A percentile compares a stretch with the other conserved stretches of the same genome.
phyloP scores from a whole-genome alignment of 169 alveolate species.

The Perkinsus olseni region DNA sequence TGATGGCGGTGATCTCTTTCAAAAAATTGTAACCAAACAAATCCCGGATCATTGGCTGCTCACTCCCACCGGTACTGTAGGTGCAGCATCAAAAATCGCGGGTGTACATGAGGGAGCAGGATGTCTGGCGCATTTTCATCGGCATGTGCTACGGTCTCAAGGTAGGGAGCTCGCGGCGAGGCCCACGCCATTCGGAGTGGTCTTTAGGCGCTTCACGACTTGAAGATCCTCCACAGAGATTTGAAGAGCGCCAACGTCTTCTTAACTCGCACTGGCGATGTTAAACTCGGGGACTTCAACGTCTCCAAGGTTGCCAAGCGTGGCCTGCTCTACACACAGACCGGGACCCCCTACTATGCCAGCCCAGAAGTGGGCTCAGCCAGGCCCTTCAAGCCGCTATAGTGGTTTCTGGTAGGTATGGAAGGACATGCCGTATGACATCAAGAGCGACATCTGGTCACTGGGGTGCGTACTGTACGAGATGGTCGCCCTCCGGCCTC shows the following conservation, averaged over 20 bases:
- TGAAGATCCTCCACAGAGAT: constrained; percentile 73
- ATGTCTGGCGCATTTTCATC: constrained; percentile 56
- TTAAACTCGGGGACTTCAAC: constrained; percentile 61
- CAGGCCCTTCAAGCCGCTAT: constrained; percentile 61
- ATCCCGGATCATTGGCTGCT: not conserved
- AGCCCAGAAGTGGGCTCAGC: constrained; percentile 75
- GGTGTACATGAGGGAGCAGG: constrained; percentile 47
- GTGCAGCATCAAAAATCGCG: constrained; percentile 47
- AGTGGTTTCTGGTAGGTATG: constrained; percentile 44
- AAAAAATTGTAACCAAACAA: constrained; percentile 37
- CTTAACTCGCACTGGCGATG: constrained; percentile 56
- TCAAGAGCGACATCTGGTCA: constrained; percentile 67
- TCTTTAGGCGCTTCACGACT: constrained; percentile 53
- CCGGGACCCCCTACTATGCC: constrained; percentile 85
- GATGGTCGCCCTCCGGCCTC: constrained; percentile 64
- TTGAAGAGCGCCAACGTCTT: constrained; percentile 78
- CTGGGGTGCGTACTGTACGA: constrained; percentile 72
- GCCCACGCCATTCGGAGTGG: not conserved
- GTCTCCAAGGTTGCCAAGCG: constrained; percentile 68
- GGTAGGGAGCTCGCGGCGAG: not conserved
- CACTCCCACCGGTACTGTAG: not conserved
- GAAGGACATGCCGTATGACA: constrained; percentile 68
- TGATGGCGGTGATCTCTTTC: constrained; percentile 71
- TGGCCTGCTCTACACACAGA: constrained; percentile 63
- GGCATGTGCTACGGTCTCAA: constrained; percentile 38